phyloP scores from a whole-genome alignment of 768 basidiomycete genomes.

The Exidia glandulosa region DNA sequence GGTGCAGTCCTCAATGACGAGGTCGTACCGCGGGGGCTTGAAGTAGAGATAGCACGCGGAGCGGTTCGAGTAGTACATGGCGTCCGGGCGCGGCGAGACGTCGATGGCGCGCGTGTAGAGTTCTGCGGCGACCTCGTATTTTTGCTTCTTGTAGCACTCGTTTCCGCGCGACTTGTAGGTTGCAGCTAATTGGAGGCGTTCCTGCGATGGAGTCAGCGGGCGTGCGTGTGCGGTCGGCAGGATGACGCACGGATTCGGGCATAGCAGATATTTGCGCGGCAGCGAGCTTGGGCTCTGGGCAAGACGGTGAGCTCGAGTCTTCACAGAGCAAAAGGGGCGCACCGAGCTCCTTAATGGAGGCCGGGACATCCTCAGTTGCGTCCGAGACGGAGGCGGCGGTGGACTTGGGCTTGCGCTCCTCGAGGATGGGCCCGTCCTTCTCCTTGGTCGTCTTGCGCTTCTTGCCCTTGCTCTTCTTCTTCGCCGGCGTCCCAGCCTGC shows the following conservation, averaged over 20 bases:
- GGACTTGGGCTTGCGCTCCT: conserved; percentile 48
- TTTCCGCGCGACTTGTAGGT: conserved; percentile 65
- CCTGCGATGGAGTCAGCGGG: conserved; percentile 27
- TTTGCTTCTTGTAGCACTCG: conserved; percentile 50
- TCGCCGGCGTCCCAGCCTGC: conserved; percentile 26
- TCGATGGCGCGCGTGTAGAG: conserved; percentile 68
- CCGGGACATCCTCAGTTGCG: neutral
- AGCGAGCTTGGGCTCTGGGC: conserved; percentile 26
- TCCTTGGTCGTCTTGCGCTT: conserved; percentile 51
- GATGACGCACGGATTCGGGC: conserved; percentile 20
- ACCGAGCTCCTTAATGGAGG: neutral
- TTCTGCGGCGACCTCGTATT: conserved; percentile 47
- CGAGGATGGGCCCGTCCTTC: conserved; percentile 63
- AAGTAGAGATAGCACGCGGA: conserved; percentile 97
- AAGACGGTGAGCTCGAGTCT: too few relatives aligned
- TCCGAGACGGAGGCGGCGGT: neutral
- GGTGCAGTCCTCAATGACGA: conserved; percentile 82
- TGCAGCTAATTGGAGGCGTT: conserved; percentile 51
- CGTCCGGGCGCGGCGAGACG: conserved; percentile 65
- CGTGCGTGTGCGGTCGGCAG: neutral
- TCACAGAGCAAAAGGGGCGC: neutral
- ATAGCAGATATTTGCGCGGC: conserved; percentile 46
- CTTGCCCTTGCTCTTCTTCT: conserved; percentile 37
- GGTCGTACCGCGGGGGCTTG: conserved; percentile 70
- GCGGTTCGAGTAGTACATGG: conserved; percentile 94